Conservation (phyloP, 31 red algal genomes). For the Asparagopsis taxiformis region DNA sequence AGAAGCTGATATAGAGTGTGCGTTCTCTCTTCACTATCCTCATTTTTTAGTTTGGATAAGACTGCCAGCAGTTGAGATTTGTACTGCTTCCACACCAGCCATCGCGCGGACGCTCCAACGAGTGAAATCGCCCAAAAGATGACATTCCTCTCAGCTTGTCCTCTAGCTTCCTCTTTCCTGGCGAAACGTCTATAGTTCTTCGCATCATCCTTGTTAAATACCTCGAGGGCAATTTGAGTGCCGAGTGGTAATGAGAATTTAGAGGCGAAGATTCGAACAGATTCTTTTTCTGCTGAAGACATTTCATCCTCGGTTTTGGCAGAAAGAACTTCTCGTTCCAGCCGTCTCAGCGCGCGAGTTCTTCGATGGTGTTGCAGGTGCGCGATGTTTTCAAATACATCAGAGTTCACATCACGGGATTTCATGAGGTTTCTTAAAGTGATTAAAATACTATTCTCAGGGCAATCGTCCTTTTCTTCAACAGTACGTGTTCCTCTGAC, state of each 20-base stretch:
- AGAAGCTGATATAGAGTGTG: slow-evolving; percentile 51
- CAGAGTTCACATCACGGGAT: slow-evolving; percentile 36
- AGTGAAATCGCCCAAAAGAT: slow-evolving; percentile 48
- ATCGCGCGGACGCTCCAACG: slow-evolving; percentile 33
- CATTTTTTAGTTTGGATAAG: slow-evolving; percentile 28
- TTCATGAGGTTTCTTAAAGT: slow-evolving; percentile 22
- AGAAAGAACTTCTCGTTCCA: slow-evolving; percentile 27
- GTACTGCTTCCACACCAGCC: slow-evolving; percentile 51
- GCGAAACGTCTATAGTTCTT: not conserved
- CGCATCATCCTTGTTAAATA: slow-evolving; percentile 1
- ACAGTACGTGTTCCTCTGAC: slow-evolving; percentile 7
- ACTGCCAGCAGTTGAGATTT: slow-evolving; percentile 18
- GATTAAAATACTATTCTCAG: slow-evolving; percentile 10
- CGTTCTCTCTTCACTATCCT: slow-evolving; percentile 12
- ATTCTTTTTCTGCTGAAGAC: not conserved
- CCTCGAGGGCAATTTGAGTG: slow-evolving; percentile 57
- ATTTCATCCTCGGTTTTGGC: not conserved
- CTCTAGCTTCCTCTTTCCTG: slow-evolving; percentile 43
- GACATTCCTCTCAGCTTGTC: slow-evolving; percentile 42
- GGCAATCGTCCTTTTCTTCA: not conserved
- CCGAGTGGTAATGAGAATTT: slow-evolving; percentile 54
- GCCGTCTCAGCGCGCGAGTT: slow-evolving; percentile 43
- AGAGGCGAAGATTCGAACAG: slow-evolving; percentile 21
- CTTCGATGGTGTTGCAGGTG: slow-evolving; percentile 84
- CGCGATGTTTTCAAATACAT: slow-evolving; percentile 79